Evolutionary conservation across 768 basidiomycete species (phyloP), one percentile per base, ranked within the genome.

Genomic region (Dioszegia crocea): DNA sequence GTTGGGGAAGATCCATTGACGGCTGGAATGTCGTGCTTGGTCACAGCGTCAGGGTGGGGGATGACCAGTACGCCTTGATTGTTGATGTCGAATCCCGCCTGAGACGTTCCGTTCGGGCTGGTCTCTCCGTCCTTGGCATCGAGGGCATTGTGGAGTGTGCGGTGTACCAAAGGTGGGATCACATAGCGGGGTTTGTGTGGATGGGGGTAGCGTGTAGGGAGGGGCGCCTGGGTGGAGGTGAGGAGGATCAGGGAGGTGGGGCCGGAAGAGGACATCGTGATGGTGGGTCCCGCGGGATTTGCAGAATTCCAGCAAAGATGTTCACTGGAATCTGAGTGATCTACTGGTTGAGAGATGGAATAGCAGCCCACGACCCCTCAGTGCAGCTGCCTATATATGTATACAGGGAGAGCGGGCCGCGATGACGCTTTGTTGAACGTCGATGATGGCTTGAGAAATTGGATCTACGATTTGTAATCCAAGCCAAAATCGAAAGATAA

Each of bases 141-240:
- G 10, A 76, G 58, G 2, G 71, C 66, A 21, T 56, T 52, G 51
- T 76, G 75, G 9, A 76, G 62, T 24, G 71, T 52, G 11, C 71
- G 65, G 57, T 76, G 75, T 10, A 76, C 53, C 17, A 76, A 56
- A 2, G 73, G 60, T 2, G 75, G 75, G 21, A 76, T 40, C 31
- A 69, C 40, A 8, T 73, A 53, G 11, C 21, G 23, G 12, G 70
- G 73, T 57, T 64, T 72, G 36, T 23, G 57, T 4, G 74, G 73
- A 31, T 63, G 60, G 2, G 71, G 60, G 47, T 71, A 76, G 21
- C 71, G 71, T 4, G 59, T 44, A 31, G 66, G 54, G 19, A 75
- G 61, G 10, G 75, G 68, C 0, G 65, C 64, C 51, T 70, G 70
- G 14, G 75, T 67, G 4, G 70, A 74, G 5, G 71, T 76, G 53